Conservation (phyloP, 139 green algal genomes). For the Spirogloea muscicola region DNA sequence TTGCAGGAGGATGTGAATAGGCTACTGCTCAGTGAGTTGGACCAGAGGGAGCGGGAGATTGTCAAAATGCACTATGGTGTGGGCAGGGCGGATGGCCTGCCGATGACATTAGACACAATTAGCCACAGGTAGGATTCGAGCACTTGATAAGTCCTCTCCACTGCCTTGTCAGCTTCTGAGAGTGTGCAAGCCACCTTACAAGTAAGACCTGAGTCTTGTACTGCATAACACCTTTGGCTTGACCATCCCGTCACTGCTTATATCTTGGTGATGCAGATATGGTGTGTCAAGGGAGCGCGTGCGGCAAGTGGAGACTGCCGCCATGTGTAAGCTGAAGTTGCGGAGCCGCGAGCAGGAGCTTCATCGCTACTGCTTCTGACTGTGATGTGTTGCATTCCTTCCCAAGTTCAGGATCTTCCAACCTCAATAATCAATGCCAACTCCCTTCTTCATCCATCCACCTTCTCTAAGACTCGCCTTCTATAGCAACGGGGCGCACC, state of each 20-base stretch:
- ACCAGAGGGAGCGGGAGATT: slow-evolving; percentile 32
- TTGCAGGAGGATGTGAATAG: background rate
- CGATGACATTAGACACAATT: slow-evolving; percentile 30
- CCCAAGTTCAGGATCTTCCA: no score
- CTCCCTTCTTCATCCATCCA: no score
- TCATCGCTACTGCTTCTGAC: slow-evolving; percentile 15
- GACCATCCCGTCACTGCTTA: no score
- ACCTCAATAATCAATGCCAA: no score
- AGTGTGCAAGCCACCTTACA: no score
- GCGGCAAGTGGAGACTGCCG: slow-evolving; percentile 27
- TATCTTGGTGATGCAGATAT: slow-evolving; percentile 28
- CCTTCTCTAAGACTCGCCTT: no score
- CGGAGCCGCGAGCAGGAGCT: slow-evolving; percentile 13
- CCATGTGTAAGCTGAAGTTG: slow-evolving; percentile 33
- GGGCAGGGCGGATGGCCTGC: slow-evolving; percentile 2
- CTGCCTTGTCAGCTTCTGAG: no score
- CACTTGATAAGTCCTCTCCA: no score
- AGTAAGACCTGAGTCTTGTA: no score
- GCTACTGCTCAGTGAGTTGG: slow-evolving; percentile 3
- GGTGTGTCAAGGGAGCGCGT: slow-evolving; percentile 28
- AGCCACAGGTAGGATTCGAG: slow-evolving; percentile 29
- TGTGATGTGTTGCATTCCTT: no score
- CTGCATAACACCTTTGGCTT: no score
- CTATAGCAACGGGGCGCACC: no score
- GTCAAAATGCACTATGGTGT: slow-evolving; percentile 28